These are phyloP conservation scores for Sporisorium reilianum DNA, from an alignment of 1,284 basidiomycete genomes.

Conservation along the genomic window DNA sequence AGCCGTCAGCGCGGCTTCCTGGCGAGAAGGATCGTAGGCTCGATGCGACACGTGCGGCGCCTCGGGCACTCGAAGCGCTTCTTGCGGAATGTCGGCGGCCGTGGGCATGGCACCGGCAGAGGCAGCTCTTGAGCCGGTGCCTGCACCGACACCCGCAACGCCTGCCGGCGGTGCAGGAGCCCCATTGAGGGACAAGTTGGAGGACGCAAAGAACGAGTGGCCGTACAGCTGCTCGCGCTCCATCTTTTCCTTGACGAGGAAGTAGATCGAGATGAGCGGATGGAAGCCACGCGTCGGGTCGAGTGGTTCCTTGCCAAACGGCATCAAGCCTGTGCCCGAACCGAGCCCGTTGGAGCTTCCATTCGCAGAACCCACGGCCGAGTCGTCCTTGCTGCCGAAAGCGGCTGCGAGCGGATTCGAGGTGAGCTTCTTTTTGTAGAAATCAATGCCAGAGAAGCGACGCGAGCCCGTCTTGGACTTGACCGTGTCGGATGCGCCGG, in stretches of 20 bases:
- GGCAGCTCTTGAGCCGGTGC: conserved; percentile 21
- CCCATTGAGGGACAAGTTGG: conserved; percentile 75
- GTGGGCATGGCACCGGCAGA: conserved; percentile 60
- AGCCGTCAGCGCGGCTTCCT: conserved; percentile 37
- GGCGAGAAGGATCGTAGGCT: conserved; percentile 48
- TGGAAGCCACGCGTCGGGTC: conserved; percentile 95
- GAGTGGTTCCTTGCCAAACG: conserved; percentile 70
- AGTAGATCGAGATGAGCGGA: conserved; percentile 95
- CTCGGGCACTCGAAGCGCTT: conserved; percentile 64
- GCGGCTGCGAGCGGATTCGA: conserved; percentile 50
- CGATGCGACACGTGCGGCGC: conserved; percentile 60
- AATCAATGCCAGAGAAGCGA: conserved; percentile 91
- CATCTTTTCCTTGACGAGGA: conserved; percentile 92
- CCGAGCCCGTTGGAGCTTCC: conserved; percentile 47
- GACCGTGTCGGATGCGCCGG: conserved; percentile 31
- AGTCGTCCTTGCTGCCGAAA: conserved; percentile 52
- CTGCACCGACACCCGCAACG: conserved; percentile 8
- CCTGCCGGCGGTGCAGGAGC: conserved; percentile 36
- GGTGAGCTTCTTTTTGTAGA: conserved; percentile 85
- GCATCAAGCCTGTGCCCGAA: conserved; percentile 42
- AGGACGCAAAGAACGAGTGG: conserved; percentile 91
- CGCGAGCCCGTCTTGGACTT: conserved; percentile 66
- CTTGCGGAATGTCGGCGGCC: conserved; percentile 67
- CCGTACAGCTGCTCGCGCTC: conserved; percentile 94
- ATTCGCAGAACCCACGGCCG: conserved; percentile 21